These are phyloP conservation scores for Trichoderma hamatum DNA, from an alignment of 2,329 filamentous ascomycete species.

Conservation along the genomic window DNA sequence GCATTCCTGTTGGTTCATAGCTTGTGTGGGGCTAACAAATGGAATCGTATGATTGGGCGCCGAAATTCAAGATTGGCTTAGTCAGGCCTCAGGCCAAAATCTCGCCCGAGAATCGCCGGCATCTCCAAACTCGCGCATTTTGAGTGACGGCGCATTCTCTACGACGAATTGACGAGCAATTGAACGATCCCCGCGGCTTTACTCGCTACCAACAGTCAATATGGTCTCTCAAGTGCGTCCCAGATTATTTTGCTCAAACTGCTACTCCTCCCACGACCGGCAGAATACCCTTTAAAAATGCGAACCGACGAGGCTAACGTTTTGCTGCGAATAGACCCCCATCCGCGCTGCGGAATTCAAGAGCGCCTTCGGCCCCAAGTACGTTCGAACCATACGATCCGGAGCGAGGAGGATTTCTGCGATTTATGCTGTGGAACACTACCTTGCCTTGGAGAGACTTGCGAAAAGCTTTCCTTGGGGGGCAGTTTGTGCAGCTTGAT, in stretches of 20 bases:
- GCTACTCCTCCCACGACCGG: background rate
- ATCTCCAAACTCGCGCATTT: slow-evolving; percentile 44
- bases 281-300: background rate
- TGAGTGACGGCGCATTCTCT: slow-evolving; percentile 29
- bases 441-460: background rate
- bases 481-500: background rate
- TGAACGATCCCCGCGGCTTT: slow-evolving; percentile 40
- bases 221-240: slow-evolving; percentile 48
- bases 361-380: slow-evolving; percentile 69
- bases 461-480: slow-evolving; percentile 35
- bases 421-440: background rate
- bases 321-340: slow-evolving; percentile 46
- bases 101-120: slow-evolving; percentile 41
- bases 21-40: slow-evolving; percentile 29
- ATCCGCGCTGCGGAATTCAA: slow-evolving; percentile 56
- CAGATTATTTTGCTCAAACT: background rate
- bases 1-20: background rate
- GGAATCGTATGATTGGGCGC: slow-evolving; percentile 11
- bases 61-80: slow-evolving; percentile 14
- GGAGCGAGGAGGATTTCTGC: background rate
- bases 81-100: slow-evolving; percentile 38
- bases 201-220: slow-evolving; percentile 39
- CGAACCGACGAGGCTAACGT: slow-evolving; percentile 38
- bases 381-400: slow-evolving; percentile 37
- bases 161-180: slow-evolving; percentile 43